Evolutionary conservation across 257 asterid species (phyloP).

Genomic region (Haberlea rhodopensis): DNA sequence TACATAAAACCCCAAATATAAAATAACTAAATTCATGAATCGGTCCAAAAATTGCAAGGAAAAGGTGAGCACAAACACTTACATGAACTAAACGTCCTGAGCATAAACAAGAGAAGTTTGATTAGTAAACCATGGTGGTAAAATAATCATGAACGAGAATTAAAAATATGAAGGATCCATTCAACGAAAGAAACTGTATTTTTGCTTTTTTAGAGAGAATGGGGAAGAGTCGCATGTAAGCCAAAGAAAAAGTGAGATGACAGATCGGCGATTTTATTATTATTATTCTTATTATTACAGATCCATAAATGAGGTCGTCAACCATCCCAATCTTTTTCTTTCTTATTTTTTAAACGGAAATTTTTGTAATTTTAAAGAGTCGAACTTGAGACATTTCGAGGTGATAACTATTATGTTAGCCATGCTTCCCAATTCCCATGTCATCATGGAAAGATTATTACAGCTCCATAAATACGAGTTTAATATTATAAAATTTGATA

Average conservation of each 20-base stretch:
- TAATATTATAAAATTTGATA: too few species aligned
- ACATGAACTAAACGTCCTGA: slow-evolving; percentile 37
- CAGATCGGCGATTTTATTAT: slow-evolving; percentile 29
- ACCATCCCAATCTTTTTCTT: slow-evolving; percentile 21
- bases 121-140: slow-evolving; percentile 27
- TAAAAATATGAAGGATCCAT: slow-evolving; percentile 24
- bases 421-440: too few species aligned
- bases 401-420: too few species aligned
- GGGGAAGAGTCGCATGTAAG: slow-evolving; percentile 25
- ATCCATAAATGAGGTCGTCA: slow-evolving; percentile 35
- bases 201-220: slow-evolving; percentile 19
- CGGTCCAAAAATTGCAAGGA: slow-evolving; percentile 6
- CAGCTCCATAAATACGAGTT: too few species aligned
- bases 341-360: neutral
- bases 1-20: slow-evolving; percentile 21
- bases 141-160: slow-evolving; percentile 18
- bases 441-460: too few species aligned
- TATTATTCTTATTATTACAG: too few species aligned
- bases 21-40: slow-evolving; percentile 19
- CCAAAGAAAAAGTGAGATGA: slow-evolving; percentile 23
- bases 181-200: slow-evolving; percentile 21
- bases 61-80: slow-evolving; percentile 25
- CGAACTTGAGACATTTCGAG: too few species aligned
- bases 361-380: too few species aligned
- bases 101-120: slow-evolving; percentile 41